Base-by-base conservation (phyloP, 495 filamentous ascomycete species). In the Penicillium cataractarum region DNA sequence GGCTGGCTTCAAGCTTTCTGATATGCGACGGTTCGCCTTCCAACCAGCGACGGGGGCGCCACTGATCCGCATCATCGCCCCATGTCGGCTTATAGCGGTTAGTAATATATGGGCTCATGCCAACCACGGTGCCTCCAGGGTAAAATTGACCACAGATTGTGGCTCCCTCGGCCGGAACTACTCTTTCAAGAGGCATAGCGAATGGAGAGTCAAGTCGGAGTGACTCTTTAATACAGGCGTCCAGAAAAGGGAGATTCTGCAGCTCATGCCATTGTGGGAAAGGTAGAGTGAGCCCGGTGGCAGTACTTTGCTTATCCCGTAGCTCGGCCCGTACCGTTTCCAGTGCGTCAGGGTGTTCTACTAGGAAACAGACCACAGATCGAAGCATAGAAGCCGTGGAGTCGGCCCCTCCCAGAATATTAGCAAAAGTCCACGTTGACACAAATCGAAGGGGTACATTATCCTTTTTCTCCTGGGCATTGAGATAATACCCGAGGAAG, bases 151-250 rank as follows among this genome's bases (percentile, higher is more conserved):
- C 61, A 55, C 62, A 71, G 26, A 73, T 67, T 29, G 55, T 65
- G 17, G 72, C 53, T 31, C 72, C 74, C 0, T 61, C 68, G 21
- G 69, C 52, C 4, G 76, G 74, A 8, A 79, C 72, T 5, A 78
- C 60, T 12, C 77, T 65, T 57, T 78, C 76, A 51, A 78, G 60
- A n/a, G 71, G 74, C 13, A 73, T 59, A 7, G 60, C 46, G 32
- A 80, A 71, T 19, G 74, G 71, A n/a, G 77, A 71, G 57, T 78
- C 71, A 29, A 78, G 70, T 35, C 87, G 80, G 73, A 88, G 82
- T 9, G 82, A 78, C 68, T 89, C 87, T 65, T 86, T 87, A 44
- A 89, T 79, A 62, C 64, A 65, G 6, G 78, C 78, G 42, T 75
- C 65, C 6, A 79, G 71, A 62, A 74, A 78, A 3, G 77, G 70